Percentiles rank a stretch among this genome's conserved stretches.
Evolutionary conservation across 106 monocot genomes (phyloP).

Genomic region (Dendrobium huoshanense): DNA sequence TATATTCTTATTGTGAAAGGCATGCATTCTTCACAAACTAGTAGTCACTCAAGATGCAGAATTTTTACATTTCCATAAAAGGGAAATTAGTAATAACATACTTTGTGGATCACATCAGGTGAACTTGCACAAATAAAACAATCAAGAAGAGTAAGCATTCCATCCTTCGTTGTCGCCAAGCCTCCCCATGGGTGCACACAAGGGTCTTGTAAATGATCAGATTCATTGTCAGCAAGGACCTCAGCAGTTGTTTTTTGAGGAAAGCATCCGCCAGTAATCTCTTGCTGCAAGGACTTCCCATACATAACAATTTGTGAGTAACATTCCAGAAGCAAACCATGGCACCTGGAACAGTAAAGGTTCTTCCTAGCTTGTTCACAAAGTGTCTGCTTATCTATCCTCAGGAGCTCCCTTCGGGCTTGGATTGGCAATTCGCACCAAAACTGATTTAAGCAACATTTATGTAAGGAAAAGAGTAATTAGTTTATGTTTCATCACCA

Average conservation of each 20-base stretch:
- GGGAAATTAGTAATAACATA: constrained; percentile 11
- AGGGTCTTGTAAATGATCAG: constrained; percentile 51
- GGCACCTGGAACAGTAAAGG: constrained; percentile 95
- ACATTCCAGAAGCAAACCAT: constrained; percentile 88
- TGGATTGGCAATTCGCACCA: constrained; percentile 68
- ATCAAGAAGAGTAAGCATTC: constrained; percentile 70
- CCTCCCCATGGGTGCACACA: constrained; percentile 94
- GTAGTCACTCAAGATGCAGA: not conserved
- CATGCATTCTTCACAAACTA: not conserved
- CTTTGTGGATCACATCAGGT: constrained; percentile 61
- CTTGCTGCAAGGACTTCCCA: constrained; percentile 72
- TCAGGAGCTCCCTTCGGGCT: constrained; percentile 57
- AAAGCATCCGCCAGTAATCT: constrained; percentile 14
- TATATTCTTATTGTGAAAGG: not conserved
- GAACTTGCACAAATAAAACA: constrained; percentile 66
- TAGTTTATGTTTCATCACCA: not conserved
- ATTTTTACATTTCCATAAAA: not conserved
- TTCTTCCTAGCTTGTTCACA: constrained; percentile 90
- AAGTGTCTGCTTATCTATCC: constrained; percentile 85
- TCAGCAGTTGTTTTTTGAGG: constrained; percentile 20
- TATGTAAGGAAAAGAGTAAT: not conserved
- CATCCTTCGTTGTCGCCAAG: constrained; percentile 70
- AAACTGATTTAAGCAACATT: constrained; percentile 42
- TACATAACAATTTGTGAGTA: constrained; percentile 81
- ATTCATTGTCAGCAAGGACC: constrained; percentile 19